phyloP scores from a whole-genome alignment of 2,329 filamentous ascomycete species.

The Beauveria medogensis region DNA sequence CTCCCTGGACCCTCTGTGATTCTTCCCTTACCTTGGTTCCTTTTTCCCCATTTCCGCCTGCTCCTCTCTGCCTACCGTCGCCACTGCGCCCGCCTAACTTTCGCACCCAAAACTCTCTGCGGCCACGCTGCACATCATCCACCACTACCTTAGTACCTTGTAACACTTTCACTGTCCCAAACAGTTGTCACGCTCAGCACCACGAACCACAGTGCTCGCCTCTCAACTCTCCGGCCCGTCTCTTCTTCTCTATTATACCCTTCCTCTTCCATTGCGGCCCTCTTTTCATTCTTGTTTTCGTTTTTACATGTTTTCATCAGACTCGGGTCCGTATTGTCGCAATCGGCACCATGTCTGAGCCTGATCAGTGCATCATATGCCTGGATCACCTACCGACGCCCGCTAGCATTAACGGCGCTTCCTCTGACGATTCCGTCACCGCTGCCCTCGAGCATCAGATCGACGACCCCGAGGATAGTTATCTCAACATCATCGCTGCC shows the following conservation, averaged over 20 bases:
- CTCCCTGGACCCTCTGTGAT: not conserved
- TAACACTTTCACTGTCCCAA: not conserved
- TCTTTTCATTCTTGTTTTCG: constrained; percentile 14
- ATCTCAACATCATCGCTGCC: constrained; percentile 44
- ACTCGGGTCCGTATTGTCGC: constrained; percentile 25
- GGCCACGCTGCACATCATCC: not conserved
- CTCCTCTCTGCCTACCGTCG: not conserved
- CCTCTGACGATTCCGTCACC: constrained; percentile 18
- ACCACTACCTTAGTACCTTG: not conserved
- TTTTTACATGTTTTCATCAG: constrained; percentile 42
- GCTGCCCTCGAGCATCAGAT: constrained; percentile 13
- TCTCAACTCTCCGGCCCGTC: constrained; percentile 10
- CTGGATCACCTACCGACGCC: constrained; percentile 47
- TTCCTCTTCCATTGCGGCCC: constrained; percentile 8
- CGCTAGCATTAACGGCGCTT: constrained; percentile 17
- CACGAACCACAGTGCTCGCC: constrained; percentile 13
- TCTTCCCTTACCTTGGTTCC: not conserved
- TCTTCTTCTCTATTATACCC: constrained; percentile 11
- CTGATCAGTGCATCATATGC: constrained; percentile 65
- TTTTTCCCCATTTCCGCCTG: not conserved
- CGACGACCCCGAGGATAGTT: constrained; percentile 22
- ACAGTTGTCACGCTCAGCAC: constrained; percentile 7
- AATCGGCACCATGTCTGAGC: constrained; percentile 40
- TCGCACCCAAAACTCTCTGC: not conserved
- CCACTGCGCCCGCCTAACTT: not conserved